Evolutionary conservation across 1,284 basidiomycete genomes (phyloP).

Genomic region (Rhodotorula sp.): DNA sequence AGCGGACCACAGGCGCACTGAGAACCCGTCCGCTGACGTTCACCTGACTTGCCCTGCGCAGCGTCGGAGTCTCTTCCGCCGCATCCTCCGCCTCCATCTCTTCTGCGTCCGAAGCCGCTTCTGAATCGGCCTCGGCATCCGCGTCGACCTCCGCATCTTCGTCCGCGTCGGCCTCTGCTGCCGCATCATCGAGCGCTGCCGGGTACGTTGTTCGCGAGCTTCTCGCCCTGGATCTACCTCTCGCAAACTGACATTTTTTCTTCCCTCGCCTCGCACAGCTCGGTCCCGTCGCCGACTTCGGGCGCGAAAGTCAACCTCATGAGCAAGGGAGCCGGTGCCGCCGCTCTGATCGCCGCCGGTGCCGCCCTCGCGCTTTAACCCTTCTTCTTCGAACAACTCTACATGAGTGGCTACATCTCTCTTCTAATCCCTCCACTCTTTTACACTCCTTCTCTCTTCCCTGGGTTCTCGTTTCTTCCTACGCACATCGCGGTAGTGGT

Average conservation of each 20-base stretch:
- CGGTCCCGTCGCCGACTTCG: background rate
- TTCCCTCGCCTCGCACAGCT: background rate
- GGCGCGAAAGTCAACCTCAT: conserved; percentile 2
- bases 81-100: background rate
- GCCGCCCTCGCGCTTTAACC: conserved; percentile 5
- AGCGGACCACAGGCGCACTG: too few species aligned
- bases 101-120: background rate
- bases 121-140: background rate
- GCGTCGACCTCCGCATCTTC: background rate
- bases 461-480: too few species aligned
- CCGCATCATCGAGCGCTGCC: background rate
- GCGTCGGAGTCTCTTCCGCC: too few species aligned
- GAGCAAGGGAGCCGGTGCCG: conserved; percentile 3
- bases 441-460: background rate
- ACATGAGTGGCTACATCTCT: too few species aligned
- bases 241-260: background rate
- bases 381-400: too few species aligned
- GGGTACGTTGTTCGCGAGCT: background rate
- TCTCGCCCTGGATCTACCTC: background rate
- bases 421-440: too few species aligned
- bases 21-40: background rate
- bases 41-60: too few species aligned
- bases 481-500: too few species aligned
- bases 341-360: conserved; percentile 11
- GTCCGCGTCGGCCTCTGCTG: background rate